Evolutionary conservation across 208 protist genomes (phyloP), one percentile per base, ranked within the genome.

Genomic region (Wallacemonas sp.): DNA sequence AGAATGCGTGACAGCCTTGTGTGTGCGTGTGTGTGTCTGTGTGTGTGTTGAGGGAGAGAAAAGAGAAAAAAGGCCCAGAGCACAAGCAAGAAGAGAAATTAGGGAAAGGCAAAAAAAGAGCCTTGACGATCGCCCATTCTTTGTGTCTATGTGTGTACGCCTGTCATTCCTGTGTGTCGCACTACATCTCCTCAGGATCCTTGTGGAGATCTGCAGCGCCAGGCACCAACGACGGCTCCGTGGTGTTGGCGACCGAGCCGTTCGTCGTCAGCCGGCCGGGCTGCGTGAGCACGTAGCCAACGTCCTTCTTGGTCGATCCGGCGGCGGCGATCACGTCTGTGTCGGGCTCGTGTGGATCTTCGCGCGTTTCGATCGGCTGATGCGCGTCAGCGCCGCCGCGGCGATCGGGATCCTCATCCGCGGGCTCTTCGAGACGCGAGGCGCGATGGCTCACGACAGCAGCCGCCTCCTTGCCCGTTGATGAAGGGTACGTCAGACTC

Each of bases 231-330:
- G 38, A 16, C 34, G 56, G 41, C n/a, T 19, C 5, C 17, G 30
- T 33, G 0, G 3, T 38, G 26, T 27, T 21, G 14, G 61, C 9
- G 16, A 52, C 55, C 21, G 29, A 1, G 19, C 38, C 58, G 30
- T 17, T 32, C 11, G 52, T 66, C 60, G 64, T 43, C 62, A 80
- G 54, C 1, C 74, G 70, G 48, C 43, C 17, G 34, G 70, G 74
- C 68, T 85, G 65, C n/a, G 79, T 68, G 24, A 67, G 23, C 19
- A 67, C 62, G 71, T 72, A 52, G n/a, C 62, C 60, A 33, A 61
- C 60, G 41, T 81, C 66, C 39, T 68, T 65, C 43, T 54, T 36
- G 1, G 72, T 85, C 11, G 32, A 8, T 2, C 3, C 0, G 3
- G 27, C 65, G 36, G 65, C 65, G 12, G 9, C 34, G 21, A n/a